A percentile compares a stretch with the other conserved stretches of the same genome.
phyloP scores from a whole-genome alignment of 176 grass and related monocot species.

The Phoenix roebelenii region DNA sequence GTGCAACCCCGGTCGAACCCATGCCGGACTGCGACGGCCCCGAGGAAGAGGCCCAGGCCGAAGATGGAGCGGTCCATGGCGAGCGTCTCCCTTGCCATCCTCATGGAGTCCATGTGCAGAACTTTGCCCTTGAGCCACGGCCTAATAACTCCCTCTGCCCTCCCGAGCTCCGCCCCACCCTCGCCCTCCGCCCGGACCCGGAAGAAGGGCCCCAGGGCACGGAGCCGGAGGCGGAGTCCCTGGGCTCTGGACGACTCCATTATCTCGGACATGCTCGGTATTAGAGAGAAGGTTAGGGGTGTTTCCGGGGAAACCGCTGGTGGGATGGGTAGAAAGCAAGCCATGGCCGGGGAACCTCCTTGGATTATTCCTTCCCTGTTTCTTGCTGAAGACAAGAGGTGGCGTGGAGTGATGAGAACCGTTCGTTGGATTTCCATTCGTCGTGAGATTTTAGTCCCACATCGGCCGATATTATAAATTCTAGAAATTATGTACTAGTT shows the following conservation, averaged over 20 bases:
- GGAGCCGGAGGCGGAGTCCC: constrained; percentile 43
- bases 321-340: too few species aligned
- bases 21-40: constrained; percentile 65
- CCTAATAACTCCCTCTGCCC: constrained; percentile 53
- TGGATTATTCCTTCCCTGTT: too few species aligned
- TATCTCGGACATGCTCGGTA: constrained; percentile 72
- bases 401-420: too few species aligned
- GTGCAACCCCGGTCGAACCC: constrained; percentile 72
- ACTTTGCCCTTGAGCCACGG: constrained; percentile 53
- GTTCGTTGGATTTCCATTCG: too few species aligned
- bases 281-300: not conserved
- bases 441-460: too few species aligned
- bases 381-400: too few species aligned
- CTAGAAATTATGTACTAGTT: too few species aligned
- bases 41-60: constrained; percentile 75
- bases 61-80: constrained; percentile 58
- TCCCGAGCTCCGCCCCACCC: constrained; percentile 39
- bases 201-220: constrained; percentile 65
- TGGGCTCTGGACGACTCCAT: constrained; percentile 44
- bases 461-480: too few species aligned
- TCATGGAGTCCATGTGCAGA: constrained; percentile 77
- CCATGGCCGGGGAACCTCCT: too few species aligned
- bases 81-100: constrained; percentile 49
- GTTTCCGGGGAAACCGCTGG: too few species aligned
- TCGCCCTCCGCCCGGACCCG: constrained; percentile 32